Evolutionary conservation across 2,329 filamentous ascomycete genomes (phyloP), one percentile per base, ranked within the genome.

Genomic region (Xylaria sp.): DNA sequence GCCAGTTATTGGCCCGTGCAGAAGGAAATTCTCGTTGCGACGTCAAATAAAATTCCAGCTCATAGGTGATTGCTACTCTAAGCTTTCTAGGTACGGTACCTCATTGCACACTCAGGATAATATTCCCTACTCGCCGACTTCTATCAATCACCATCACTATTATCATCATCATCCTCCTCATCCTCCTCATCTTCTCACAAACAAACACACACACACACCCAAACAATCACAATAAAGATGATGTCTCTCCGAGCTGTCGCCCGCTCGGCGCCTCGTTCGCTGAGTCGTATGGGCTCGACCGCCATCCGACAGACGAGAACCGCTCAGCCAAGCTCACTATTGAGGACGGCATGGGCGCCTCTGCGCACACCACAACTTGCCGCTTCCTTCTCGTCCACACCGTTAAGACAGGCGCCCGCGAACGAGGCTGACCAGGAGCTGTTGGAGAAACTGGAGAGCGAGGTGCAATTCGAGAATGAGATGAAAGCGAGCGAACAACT

Each of bases 391-490:
- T 87, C 86, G 32, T 85, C 84, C 21, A 82, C 83, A 1, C 71
- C 79, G 27, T 73, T 84, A 70, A 83, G 85, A 72, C 79, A 80
- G 65, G 80, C 82, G 4, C 74, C 82, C 21, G 75, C 78, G 50
- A 79, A 78, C 58, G 86, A 88, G 79, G 88, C 87, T 71, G 93
- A 97, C 78, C 86, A 91, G 73, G 93, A 98, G 83, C 90, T 99
- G 63, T 88, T 90, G 48, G 89, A 90, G 68, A 98, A 98, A 88
- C 88, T 99, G 59, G 89, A 93, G 73, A 91, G 89, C 78, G 94
- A 97, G 84, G 86, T 97, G 73, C 84, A 90, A 80, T 90, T 97
- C 78, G 96, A 98, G 87, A 88, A 90, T 77, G 91, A 94, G 78
- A 90, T 94, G 82, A 91, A 91, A 82, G 86, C 91, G 73, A 86